A percentile compares a stretch with the other conserved stretches of the same genome.
phyloP scores from a whole-genome alignment of 176 grass and related monocot genomes.

The Triticum aestivum region IWGSC_CS_RefSeq_v2.1 NC_057814.1:45933645-45934144 shows the following conservation, averaged over 20 bases:
- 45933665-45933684: constrained; percentile 52
- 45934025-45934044: background rate
- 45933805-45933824: background rate
- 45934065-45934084: background rate
- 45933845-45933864: background rate
- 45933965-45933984: background rate
- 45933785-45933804: background rate
- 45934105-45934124: background rate
- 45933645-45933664: constrained; percentile 43
- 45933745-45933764: constrained; percentile 39
- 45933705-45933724: constrained; percentile 45
- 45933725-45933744: constrained; percentile 47
- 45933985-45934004: background rate
- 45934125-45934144: background rate
- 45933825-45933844: background rate
- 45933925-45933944: background rate
- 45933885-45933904: background rate
- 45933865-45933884: background rate
- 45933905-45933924: background rate
- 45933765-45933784: constrained; percentile 45
- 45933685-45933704: constrained; percentile 41
- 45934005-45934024: background rate
- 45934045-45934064: background rate
- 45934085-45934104: background rate
- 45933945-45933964: background rate